Conservation (phyloP, 352 stramenopile species). For the Aphanomyces cochlioides region DNA sequence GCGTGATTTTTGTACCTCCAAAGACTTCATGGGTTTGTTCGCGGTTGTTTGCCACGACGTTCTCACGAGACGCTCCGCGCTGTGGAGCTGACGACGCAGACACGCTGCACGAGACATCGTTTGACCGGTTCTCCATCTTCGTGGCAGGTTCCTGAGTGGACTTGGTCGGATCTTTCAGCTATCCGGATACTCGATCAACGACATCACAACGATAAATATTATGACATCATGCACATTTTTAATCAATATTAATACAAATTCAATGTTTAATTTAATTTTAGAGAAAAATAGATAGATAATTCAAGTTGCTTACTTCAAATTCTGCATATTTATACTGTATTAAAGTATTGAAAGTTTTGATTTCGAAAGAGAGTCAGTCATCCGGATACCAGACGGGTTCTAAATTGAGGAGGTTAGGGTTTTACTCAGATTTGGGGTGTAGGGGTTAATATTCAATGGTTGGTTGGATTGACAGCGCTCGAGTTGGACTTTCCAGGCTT, state of each 20-base stretch:
- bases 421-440: no score
- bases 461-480: no score
- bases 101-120: conserved; percentile 15
- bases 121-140: neutral
- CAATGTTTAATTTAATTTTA: neutral
- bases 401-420: no score
- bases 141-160: conserved; percentile 7
- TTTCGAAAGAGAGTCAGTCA: neutral
- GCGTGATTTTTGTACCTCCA: conserved; percentile 43
- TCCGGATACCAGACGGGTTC: neutral
- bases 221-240: neutral
- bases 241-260: neutral
- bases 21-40: conserved; percentile 76
- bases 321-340: neutral
- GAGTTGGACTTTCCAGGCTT: no score
- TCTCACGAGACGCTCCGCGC: neutral
- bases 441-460: no score
- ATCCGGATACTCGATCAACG: neutral
- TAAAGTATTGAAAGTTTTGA: neutral
- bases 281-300: neutral
- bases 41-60: neutral
- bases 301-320: neutral
- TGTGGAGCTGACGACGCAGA: neutral
- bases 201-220: neutral
- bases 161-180: neutral